phyloP scores from a whole-genome alignment of 352 stramenopile species.

The Labyrinthula sp. region DNA sequence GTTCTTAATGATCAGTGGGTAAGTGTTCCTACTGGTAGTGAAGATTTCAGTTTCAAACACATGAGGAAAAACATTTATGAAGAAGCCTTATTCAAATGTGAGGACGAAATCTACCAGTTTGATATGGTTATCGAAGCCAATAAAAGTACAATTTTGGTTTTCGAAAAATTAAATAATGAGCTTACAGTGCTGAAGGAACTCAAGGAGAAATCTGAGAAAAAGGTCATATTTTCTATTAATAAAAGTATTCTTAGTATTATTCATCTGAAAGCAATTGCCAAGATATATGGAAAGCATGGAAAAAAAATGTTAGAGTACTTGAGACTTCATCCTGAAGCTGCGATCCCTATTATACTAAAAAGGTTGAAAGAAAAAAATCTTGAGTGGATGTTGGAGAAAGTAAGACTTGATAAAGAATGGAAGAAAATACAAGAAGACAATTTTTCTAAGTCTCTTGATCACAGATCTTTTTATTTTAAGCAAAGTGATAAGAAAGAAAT shows the following conservation, averaged over 20 bases:
- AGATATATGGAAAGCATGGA: conserved; percentile 86
- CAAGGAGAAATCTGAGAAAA: conserved; percentile 34
- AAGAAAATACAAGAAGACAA: conserved; percentile 90
- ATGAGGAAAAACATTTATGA: conserved; percentile 98
- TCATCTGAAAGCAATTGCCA: conserved; percentile 88
- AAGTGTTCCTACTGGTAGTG: conserved; percentile 82
- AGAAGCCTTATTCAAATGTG: conserved; percentile 90
- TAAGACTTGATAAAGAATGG: conserved; percentile 86
- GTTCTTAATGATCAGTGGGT: conserved; percentile 73
- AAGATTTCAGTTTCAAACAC: conserved; percentile 95
- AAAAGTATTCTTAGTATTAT: conserved; percentile 75
- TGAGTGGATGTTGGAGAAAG: conserved; percentile 69
- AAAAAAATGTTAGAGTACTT: conserved; percentile 71
- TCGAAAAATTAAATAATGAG: conserved; percentile 82
- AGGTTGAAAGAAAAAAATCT: conserved; percentile 91
- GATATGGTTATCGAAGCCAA: conserved; percentile 92
- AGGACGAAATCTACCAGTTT: conserved; percentile 91
- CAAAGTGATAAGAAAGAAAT: conserved; percentile 90
- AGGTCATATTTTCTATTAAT: conserved; percentile 48
- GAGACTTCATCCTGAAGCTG: conserved; percentile 75
- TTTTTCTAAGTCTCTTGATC: conserved; percentile 94
- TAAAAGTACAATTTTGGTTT: conserved; percentile 66
- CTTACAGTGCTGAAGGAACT: conserved; percentile 45
- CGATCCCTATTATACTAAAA: conserved; percentile 91
- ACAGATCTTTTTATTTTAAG: conserved; percentile 95